Evolutionary conservation across 345 rosid species (phyloP).

Genomic region (Gossypium thurberi): DNA sequence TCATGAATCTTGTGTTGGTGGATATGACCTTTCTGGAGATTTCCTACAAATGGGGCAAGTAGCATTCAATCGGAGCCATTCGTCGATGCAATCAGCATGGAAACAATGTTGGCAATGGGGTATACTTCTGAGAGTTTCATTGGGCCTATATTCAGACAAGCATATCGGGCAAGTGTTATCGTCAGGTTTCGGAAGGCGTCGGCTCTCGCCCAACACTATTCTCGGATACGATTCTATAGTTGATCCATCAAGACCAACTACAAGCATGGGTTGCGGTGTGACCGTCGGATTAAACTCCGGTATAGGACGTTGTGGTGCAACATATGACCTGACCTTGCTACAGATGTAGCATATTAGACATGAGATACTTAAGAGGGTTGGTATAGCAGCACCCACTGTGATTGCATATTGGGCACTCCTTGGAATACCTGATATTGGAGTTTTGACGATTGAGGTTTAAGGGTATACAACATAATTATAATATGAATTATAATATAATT

Average conservation of each 20-base stretch:
- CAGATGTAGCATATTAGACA: constrained; percentile 36
- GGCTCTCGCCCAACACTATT: constrained; percentile 21
- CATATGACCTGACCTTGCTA: constrained; percentile 24
- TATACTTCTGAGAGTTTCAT: constrained; percentile 43
- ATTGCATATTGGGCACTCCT: constrained; percentile 41
- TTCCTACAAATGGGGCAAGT: constrained; percentile 67
- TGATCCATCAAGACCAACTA: constrained; percentile 36
- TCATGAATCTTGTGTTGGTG: background rate
- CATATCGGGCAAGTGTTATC: constrained; percentile 52
- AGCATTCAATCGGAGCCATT: constrained; percentile 54
- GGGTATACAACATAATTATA: no score
- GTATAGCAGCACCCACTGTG: constrained; percentile 51
- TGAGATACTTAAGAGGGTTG: constrained; percentile 27
- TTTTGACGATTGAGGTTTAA: background rate
- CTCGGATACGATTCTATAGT: constrained; percentile 60
- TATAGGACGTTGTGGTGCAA: constrained; percentile 5
- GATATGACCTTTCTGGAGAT: constrained; percentile 18
- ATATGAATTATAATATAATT: no score
- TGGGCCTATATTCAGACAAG: constrained; percentile 44
- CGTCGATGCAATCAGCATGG: constrained; percentile 61
- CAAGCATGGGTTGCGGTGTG: constrained; percentile 10
- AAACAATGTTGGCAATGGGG: constrained; percentile 69
- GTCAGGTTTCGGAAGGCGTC: constrained; percentile 46
- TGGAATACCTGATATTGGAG: constrained; percentile 10
- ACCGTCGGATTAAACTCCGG: constrained; percentile 20